Evolutionary conservation across 257 asterid genomes (phyloP).

Genomic region (Rehmannia glutinosa): DNA sequence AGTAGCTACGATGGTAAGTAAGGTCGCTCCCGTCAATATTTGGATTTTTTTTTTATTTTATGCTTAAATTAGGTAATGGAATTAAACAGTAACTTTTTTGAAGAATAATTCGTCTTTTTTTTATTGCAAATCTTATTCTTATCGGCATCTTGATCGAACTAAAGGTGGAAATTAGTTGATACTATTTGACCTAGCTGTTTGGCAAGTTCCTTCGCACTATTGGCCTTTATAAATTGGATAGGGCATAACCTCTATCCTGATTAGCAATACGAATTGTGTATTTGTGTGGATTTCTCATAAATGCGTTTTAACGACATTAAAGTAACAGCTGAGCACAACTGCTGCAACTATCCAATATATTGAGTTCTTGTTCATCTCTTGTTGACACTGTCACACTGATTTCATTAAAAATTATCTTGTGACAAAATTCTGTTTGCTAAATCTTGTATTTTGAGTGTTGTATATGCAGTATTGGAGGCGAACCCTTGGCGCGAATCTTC

Average conservation of each 20-base stretch:
- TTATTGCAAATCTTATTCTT: not conserved
- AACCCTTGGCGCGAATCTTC: constrained; percentile 93
- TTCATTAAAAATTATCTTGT: too few relatives aligned
- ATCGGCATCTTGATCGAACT: not conserved
- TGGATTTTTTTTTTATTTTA: not conserved
- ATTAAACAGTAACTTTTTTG: too few relatives aligned
- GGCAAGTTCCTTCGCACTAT: not conserved
- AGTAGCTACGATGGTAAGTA: constrained; percentile 95
- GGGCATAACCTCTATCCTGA: not conserved
- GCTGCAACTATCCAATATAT: too few relatives aligned
- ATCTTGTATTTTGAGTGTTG: constrained; percentile 3
- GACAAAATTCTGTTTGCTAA: not conserved
- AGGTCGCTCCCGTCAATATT: not conserved
- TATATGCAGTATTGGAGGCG: constrained; percentile 70
- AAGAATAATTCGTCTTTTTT: too few relatives aligned
- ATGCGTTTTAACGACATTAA: too few relatives aligned
- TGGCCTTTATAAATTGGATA: not conserved
- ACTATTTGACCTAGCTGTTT: not conserved
- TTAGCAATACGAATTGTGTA: not conserved
- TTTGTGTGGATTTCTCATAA: too few relatives aligned
- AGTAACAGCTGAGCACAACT: too few relatives aligned
- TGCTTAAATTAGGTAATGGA: not conserved
- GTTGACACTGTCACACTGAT: too few relatives aligned
- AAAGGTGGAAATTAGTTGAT: not conserved
- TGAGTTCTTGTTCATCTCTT: too few relatives aligned